Evolutionary conservation across 768 basidiomycete species (phyloP).

Genomic region (Leucosporidium scottii): DNA sequence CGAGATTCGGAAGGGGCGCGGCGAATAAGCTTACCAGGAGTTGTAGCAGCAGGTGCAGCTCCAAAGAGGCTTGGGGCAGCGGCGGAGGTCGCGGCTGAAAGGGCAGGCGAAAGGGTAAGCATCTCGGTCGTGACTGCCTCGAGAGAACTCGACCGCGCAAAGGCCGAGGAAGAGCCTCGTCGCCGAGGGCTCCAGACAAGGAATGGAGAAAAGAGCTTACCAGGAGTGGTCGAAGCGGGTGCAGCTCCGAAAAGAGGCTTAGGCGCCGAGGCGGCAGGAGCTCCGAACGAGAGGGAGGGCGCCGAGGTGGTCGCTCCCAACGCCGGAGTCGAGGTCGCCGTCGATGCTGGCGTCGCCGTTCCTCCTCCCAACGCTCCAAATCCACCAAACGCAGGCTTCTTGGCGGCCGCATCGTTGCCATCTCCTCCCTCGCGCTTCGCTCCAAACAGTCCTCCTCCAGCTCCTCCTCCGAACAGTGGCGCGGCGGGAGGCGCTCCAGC

Average conservation of each 20-base stretch:
- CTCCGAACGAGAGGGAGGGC: not conserved
- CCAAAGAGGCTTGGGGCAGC: constrained; percentile 9
- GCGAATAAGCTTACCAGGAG: not conserved
- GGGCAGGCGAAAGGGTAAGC: too few species aligned
- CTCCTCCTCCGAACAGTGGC: not conserved
- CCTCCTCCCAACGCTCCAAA: not conserved
- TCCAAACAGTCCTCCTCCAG: constrained; percentile 2
- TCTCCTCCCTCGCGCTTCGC: constrained; percentile 1
- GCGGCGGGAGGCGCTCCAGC: not conserved
- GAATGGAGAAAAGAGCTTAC: too few species aligned
- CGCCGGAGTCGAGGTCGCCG: not conserved
- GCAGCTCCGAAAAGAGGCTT: constrained; percentile 23
- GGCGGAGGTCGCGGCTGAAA: not conserved
- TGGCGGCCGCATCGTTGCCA: not conserved
- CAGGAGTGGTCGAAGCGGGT: not conserved
- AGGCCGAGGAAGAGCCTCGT: too few species aligned
- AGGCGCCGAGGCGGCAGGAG: constrained; percentile 8
- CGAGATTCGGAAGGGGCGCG: too few species aligned
- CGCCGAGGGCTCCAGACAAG: too few species aligned
- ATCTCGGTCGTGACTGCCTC: too few species aligned
- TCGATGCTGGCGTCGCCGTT: not conserved
- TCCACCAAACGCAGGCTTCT: not conserved
- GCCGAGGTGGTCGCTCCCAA: not conserved
- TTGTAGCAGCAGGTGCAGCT: constrained; percentile 12
- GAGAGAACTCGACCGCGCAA: too few species aligned